Evolutionary conservation across 129 eudicot species (phyloP).

Genomic region (Sambucus nigra): DNA sequence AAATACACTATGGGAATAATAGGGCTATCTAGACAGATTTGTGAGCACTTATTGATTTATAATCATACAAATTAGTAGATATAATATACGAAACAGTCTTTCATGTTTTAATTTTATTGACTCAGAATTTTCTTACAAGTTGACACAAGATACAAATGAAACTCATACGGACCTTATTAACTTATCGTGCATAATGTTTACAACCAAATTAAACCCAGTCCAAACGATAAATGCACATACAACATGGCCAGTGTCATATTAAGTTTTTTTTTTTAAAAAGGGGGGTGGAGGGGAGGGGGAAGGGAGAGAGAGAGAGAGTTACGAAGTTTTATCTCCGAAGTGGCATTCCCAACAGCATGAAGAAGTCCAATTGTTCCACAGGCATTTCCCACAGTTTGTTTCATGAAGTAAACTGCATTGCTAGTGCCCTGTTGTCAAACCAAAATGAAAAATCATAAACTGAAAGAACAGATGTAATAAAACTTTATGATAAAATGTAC

Average conservation of each 20-base stretch:
- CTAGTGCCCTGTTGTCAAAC: conserved; percentile 37
- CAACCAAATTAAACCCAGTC: conserved; percentile 3
- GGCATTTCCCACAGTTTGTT: conserved; percentile 98
- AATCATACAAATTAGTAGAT: no score
- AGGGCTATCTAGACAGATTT: no score
- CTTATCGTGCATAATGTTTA: no score
- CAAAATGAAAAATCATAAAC: not conserved
- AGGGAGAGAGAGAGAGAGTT: conserved; percentile 9
- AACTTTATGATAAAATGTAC: not conserved
- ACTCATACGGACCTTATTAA: conserved; percentile 2
- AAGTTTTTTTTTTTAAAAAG: no score
- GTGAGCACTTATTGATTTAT: no score
- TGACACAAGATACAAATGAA: no score
- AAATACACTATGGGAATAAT: no score
- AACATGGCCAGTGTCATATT: no score
- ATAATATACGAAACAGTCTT: no score
- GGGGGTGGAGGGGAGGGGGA: not conserved
- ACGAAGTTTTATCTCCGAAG: conserved; percentile 81
- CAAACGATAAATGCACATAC: not conserved
- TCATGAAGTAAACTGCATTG: conserved; percentile 76
- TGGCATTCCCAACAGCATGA: conserved; percentile 90
- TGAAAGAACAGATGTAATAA: not conserved
- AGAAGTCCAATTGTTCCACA: conserved; percentile 98
- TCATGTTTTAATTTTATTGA: no score
- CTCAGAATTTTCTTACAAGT: no score